Evolutionary conservation across 306 rosid species (phyloP), one percentile per base, ranked within the genome.

Genomic region (Morella rubra): DNA sequence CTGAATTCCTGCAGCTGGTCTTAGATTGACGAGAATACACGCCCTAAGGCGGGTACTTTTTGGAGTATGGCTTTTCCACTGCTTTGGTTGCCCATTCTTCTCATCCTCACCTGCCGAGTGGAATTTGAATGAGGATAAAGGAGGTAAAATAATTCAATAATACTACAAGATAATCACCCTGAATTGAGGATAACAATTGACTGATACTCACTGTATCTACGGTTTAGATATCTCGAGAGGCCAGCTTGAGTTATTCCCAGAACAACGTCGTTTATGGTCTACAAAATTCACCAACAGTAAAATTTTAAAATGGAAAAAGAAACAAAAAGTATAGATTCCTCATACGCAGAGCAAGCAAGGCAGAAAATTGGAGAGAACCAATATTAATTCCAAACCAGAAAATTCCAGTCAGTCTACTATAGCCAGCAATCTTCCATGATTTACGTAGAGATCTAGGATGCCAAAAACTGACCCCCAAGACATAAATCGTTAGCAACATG

Each of bases 241-340:
- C 84, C 92, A 10, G 91, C 93, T 87, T 91, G 93, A 52, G 93
- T 80, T 51, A 89, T 40, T 47, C 92, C 97, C 78, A 89, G 60
- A 47, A 87, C 15, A 44, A 89, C 92, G 67, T 91, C 97, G 65
- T 91, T 91, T 77, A 87, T 42, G 3, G 91, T 91, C 94, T 88
- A 85, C 44, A 64, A 16, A 56, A 66, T 49, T 58, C 20, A 42
- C 32, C 49, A 73, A 86, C 40, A 76, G 44, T 15, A 32, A 61
- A 61, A 52, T 54, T 54, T 55, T 55, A 13, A 1, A 47, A 24
- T 2, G 41, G 20, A 12, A 44, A 27, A 1, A 67, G 16, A 20
- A 8, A 53, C 5, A 12, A n/a, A n/a, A n/a, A 32, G n/a, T n/a
- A n/a, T 46, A 44, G 47, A 44, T 9, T 6, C 10, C n/a, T n/a